Base-by-base conservation (phyloP, 495 filamentous ascomycete genomes). In the Parathielavia appendiculata region DNA sequence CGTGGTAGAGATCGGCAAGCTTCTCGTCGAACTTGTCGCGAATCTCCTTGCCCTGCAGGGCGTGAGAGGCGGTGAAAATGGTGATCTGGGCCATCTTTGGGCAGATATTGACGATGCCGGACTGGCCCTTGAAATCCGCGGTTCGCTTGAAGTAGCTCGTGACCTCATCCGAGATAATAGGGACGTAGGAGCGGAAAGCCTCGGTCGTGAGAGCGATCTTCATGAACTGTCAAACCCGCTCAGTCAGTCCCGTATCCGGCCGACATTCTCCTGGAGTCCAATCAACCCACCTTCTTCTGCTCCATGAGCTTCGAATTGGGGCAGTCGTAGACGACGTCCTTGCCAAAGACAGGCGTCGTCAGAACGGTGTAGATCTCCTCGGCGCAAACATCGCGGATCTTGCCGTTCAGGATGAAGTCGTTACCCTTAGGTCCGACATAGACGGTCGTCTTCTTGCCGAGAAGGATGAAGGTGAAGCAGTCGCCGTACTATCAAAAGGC, bases 321-420 rank as follows among this genome's bases (percentile, higher is more conserved):
- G 68, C 88, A 91, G 71, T 95, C 90, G 68, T 92, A 95, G 17
- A 92, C 87, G 20, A 95, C 89, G 72, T 90, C 89, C 43, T 83
- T 83, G 57, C 90, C 90, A 64, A 95, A 95, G 35, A 95, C 88
- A 3, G 90, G 90, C 6, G 87, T 92, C 6, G 90, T 95, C 46
- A 95, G 77, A 45, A 86, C 84, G 32, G 82, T 81, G 71, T 93
- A 93, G 62, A 91, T 82, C 38, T 92, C 89, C 69, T 93, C 89
- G 13, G 89, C 88, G 66, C 82, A 86, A 45, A 92, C 83, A 68
- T 92, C 88, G 65, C 83, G 85, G 47, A 89, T 77, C 68, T 91
- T 93, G 62, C 86, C 89, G 69, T 93, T 92, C 48, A 93, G 79
- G 66, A 93, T 88, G 64, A 93, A 92, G 30, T 92, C 86, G 67